Evolutionary conservation across 176 grass and related monocot species (phyloP).

Genomic region (Puccinellia tenuiflora): DNA sequence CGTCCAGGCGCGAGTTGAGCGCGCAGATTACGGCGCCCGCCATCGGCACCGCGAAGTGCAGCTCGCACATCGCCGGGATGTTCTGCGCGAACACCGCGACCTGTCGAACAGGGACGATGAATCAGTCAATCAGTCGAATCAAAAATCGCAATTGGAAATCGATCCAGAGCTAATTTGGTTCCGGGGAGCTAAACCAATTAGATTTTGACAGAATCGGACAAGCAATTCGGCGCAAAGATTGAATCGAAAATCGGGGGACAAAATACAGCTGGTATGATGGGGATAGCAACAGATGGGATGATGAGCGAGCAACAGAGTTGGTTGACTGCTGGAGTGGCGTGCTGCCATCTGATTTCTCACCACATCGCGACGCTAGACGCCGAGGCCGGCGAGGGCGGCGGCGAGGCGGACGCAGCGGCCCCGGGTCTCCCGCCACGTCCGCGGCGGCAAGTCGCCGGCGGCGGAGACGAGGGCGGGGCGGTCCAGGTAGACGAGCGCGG

Average conservation of each 20-base stretch:
- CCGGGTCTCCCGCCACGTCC: conserved; percentile 62
- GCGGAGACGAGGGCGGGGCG: conserved; percentile 68
- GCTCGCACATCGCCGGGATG: conserved; percentile 63
- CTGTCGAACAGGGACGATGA: background rate
- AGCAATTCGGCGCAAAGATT: background rate
- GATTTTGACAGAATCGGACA: background rate
- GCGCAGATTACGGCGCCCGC: conserved; percentile 60
- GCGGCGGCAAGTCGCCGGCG: conserved; percentile 10
- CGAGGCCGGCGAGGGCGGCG: conserved; percentile 52
- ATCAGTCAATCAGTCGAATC: background rate
- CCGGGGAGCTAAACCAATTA: too few species aligned
- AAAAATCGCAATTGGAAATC: background rate
- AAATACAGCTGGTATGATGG: too few species aligned
- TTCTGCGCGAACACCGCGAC: conserved; percentile 72
- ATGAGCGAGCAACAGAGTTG: background rate
- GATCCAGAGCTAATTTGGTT: background rate
- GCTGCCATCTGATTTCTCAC: background rate
- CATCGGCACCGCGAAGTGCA: conserved; percentile 81
- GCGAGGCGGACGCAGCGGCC: conserved; percentile 67
- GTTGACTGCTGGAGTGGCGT: background rate
- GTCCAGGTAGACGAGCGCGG: conserved; percentile 61
- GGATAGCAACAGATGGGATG: too few species aligned
- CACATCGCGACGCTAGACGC: conserved; percentile 47
- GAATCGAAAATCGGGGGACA: background rate
- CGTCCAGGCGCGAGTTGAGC: conserved; percentile 74